Evolutionary conservation across 2,329 filamentous ascomycete species (phyloP), one percentile per base, ranked within the genome.

Genomic region (Alternaria burnsii): DNA sequence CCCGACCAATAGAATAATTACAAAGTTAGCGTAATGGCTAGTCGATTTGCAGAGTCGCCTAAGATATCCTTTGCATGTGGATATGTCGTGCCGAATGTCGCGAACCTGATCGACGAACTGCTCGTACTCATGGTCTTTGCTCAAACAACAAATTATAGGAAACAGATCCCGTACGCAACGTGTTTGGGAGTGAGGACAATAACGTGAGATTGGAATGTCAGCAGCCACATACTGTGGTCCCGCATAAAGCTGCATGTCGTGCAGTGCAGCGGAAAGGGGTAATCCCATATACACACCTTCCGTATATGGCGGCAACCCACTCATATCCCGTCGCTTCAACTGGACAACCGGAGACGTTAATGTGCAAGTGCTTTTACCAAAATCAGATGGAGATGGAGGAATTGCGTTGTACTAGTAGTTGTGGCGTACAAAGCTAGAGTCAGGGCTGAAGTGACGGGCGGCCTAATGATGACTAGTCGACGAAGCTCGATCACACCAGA

Each of bases 41-140:
- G 10, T 18, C 28, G 44, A 34, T 28, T 36, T 30, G 46, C 20
- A 4, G 16, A 3, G 18, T 34, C 34, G 46, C 30, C n/a, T 5
- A 2, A 36, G 11, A 34, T 16, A 48, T 48, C 1, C 22, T 36
- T n/a, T 32, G 14, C 8, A 22, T 22, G 44, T 48, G 44, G 44
- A 48, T 11, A 34, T 48, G 18, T 36, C 14, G 30, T 22, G 46
- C 22, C 30, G 18, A 18, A n/a, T 32, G 18, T 48, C 12, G 30
- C 30, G 30, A 48, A 48, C 46, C 46, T 24, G 46, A 48, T 48
- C 46, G 46, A 48, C 46, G 12, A 48, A 48, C 46, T 48, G 34
- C 46, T 48, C 46, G 32, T 41, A 41, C 8, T 41, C 38, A 18
- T 48, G 30, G 46, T 48, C 46, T 48, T 48, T 48, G 30, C 46